Evolutionary conservation across 305 asterid species (phyloP).

Genomic region (Rubia balearica): DNA sequence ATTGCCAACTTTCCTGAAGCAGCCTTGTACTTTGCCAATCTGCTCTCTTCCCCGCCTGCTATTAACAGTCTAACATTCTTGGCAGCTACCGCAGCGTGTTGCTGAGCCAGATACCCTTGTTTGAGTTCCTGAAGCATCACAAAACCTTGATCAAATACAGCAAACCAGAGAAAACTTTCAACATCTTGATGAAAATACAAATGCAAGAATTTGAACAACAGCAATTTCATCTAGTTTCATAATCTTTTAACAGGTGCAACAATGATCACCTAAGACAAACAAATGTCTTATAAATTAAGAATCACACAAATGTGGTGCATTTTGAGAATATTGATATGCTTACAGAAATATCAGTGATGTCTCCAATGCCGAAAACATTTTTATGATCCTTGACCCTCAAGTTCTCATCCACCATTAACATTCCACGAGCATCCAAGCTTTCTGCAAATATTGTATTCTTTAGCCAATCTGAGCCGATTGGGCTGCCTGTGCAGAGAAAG

Average conservation of each 20-base stretch:
- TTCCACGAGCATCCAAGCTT: constrained; percentile 54
- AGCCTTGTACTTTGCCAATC: constrained; percentile 49
- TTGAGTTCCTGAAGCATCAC: constrained; percentile 53
- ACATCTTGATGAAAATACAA: too few relatives aligned
- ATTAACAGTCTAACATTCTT: constrained; percentile 60
- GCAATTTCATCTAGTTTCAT: not conserved
- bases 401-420: constrained; percentile 56
- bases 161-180: too few relatives aligned
- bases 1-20: constrained; percentile 42
- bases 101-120: constrained; percentile 70
- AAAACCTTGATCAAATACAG: not conserved
- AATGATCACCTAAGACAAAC: too few relatives aligned
- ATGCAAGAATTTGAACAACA: not conserved
- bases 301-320: not conserved
- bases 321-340: constrained; percentile 22
- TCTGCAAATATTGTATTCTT: constrained; percentile 41
- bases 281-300: too few relatives aligned
- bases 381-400: constrained; percentile 58
- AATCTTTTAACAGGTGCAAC: too few relatives aligned
- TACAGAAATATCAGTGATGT: constrained; percentile 63
- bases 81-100: constrained; percentile 51
- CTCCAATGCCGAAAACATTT: constrained; percentile 72
- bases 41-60: constrained; percentile 33
- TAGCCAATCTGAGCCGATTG: constrained; percentile 66
- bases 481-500: constrained; percentile 56